These are phyloP conservation scores for Lathyrus aphaca DNA, from an alignment of 306 rosid species.

Conservation along the genomic window DNA sequence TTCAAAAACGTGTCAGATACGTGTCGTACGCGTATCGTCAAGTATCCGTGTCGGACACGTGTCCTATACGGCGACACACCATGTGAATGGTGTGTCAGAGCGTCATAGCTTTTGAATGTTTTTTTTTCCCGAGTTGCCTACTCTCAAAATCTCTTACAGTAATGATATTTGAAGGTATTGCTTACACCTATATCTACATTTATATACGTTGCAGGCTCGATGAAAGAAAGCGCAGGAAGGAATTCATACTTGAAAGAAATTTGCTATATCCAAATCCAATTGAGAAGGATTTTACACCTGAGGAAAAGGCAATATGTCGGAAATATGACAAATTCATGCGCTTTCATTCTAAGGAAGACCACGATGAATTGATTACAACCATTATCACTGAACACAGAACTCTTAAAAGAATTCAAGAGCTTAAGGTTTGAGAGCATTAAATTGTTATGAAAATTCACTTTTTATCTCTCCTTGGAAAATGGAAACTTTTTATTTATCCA, in stretches of 20 bases:
- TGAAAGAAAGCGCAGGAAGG: constrained; percentile 91
- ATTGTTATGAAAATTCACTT: neutral
- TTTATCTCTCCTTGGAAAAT: neutral
- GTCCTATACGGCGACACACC: no score
- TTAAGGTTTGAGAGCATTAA: constrained; percentile 64
- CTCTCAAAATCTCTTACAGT: neutral
- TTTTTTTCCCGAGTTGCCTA: constrained; percentile 11
- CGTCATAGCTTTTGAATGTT: neutral
- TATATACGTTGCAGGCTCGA: constrained; percentile 71
- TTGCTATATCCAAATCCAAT: constrained; percentile 71
- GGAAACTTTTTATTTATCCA: neutral
- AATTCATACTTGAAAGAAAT: constrained; percentile 84
- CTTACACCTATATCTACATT: constrained; percentile 20
- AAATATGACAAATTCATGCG: constrained; percentile 84
- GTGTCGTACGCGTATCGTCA: no score
- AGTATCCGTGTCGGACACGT: no score
- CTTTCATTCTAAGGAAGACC: constrained; percentile 86
- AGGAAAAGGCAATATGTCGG: constrained; percentile 78
- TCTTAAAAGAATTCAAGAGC: constrained; percentile 75
- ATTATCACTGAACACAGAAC: constrained; percentile 68
- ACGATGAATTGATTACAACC: constrained; percentile 68
- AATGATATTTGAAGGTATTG: constrained; percentile 30
- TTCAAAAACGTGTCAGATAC: no score
- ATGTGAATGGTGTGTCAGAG: no score
- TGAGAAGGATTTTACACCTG: constrained; percentile 76